Base-by-base conservation (phyloP, 257 asterid genomes). In the Plectranthus barbatus region DNA sequence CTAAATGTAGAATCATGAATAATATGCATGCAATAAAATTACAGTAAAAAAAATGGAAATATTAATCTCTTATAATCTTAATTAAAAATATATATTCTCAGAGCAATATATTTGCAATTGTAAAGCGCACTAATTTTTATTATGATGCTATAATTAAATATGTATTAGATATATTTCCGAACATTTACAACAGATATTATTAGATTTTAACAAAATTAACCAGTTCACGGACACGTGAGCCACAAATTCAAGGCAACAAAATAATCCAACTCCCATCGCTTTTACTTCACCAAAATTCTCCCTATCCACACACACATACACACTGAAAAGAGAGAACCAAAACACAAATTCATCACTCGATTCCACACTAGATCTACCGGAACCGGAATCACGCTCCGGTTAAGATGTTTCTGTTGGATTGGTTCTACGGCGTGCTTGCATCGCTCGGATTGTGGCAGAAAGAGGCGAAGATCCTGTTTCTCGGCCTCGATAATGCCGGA, bases 401-500 rank as follows among this genome's bases (percentile, higher is more conserved):
- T 26, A 53, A 33, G 6, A 79, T 79, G 84, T 75, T 75, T 69
- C 76, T 79, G 5, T 51, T 79, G 60, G 84, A 79, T 67, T 79
- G 84, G 84, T 75, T 79, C 41, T 79, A 79, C 68, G 81, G 84
- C 69, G 84, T 79, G 11, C 51, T 79, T 72, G 81, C 84, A 9
- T 75, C 81, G 15, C 84, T 75, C 14, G 84, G 84, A 13, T 70
- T 79, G 51, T 79, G 83, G 83, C 83, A 74, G 14, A 78, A 78
- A 19, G 83, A 78, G 75, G 83, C 83, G 15, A 74, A 78, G 75
- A 78, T 78, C 73, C 21, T 78, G 73, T 78, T 78, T 57, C 80
- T 78, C 20, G 83, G 80, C 74, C 83, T 78, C 68, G 83, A 78
- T 63, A 78, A 78, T 47, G 83, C 83, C 71, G 83, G 83, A 13